phyloP scores from a whole-genome alignment of 768 basidiomycete genomes.

The Tricholoma furcatifolium region DNA sequence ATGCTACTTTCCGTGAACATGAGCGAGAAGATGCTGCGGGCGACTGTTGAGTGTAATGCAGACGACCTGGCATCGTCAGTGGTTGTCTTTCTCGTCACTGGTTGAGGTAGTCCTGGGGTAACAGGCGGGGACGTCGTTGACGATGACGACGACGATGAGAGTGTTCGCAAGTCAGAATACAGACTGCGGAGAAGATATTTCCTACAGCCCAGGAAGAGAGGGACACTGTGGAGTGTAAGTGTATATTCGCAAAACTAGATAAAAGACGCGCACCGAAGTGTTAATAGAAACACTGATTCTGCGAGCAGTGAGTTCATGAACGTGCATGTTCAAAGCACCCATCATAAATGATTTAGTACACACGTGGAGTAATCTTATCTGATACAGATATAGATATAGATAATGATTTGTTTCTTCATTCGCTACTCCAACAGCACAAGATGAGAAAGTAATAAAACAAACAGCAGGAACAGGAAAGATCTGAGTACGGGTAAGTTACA shows the following conservation, averaged over 20 bases:
- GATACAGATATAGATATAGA: background rate
- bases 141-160: slow-evolving; percentile 32
- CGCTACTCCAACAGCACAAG: too few relatives aligned
- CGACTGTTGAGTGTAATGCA: slow-evolving; percentile 51
- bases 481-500: too few relatives aligned
- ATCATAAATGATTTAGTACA: background rate
- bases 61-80: slow-evolving; percentile 14
- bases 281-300: slow-evolving; percentile 5
- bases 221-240: slow-evolving; percentile 31
- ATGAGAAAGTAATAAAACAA: too few relatives aligned
- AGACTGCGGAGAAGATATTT: slow-evolving; percentile 56
- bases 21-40: slow-evolving; percentile 61
- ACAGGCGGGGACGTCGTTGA: slow-evolving; percentile 20
- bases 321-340: background rate
- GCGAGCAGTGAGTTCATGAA: slow-evolving; percentile 8
- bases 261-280: slow-evolving; percentile 7
- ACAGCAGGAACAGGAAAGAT: too few relatives aligned
- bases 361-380: background rate
- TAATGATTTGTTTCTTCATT: too few relatives aligned
- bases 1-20: slow-evolving; percentile 76
- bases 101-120: slow-evolving; percentile 32
- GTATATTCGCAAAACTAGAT: background rate
- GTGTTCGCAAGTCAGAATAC: slow-evolving; percentile 55
- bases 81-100: slow-evolving; percentile 29
- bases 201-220: slow-evolving; percentile 57